These are phyloP conservation scores for Trichomonas gallinae DNA, from an alignment of 208 protist genomes.

Conservation along the genomic window DNA sequence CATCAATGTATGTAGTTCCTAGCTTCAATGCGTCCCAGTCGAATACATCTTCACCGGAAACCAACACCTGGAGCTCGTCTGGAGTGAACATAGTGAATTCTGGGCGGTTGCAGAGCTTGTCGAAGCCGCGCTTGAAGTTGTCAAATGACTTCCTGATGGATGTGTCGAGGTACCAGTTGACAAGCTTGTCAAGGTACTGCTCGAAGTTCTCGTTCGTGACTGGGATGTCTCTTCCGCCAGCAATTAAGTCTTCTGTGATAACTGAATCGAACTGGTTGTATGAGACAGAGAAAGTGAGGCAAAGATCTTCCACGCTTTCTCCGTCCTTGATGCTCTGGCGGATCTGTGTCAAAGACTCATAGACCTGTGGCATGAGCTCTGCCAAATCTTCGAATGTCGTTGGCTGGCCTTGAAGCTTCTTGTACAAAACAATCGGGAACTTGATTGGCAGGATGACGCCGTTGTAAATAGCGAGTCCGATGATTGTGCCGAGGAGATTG, in stretches of 20 bases:
- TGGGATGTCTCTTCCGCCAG: conserved; percentile 1
- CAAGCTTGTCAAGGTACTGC: conserved; percentile 31
- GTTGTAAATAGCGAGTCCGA: conserved; percentile 81
- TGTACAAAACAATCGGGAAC: conserved; percentile 52
- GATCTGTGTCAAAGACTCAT: not conserved
- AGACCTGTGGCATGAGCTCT: conserved; percentile 32
- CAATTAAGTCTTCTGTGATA: conserved; percentile 22
- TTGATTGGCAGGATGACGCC: conserved; percentile 66
- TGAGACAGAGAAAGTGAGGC: conserved; percentile 7
- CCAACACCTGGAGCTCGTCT: not conserved
- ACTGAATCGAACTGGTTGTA: conserved; percentile 16
- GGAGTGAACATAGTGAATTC: not conserved
- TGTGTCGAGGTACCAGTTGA: not conserved
- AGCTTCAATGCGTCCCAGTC: not conserved
- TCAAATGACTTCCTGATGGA: not conserved
- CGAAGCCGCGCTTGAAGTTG: not conserved
- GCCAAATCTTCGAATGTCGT: not conserved
- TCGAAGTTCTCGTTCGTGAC: conserved; percentile 39
- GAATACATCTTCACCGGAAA: not conserved
- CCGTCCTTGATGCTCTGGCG: not conserved
- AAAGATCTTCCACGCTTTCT: not conserved
- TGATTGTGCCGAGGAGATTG: conserved; percentile 35
- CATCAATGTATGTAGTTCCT: conserved; percentile 34
- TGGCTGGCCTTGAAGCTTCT: conserved; percentile 21
- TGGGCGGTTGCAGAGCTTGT: not conserved